phyloP scores from a whole-genome alignment of 495 filamentous ascomycete species.

The Apiosordaria backusii region DNA sequence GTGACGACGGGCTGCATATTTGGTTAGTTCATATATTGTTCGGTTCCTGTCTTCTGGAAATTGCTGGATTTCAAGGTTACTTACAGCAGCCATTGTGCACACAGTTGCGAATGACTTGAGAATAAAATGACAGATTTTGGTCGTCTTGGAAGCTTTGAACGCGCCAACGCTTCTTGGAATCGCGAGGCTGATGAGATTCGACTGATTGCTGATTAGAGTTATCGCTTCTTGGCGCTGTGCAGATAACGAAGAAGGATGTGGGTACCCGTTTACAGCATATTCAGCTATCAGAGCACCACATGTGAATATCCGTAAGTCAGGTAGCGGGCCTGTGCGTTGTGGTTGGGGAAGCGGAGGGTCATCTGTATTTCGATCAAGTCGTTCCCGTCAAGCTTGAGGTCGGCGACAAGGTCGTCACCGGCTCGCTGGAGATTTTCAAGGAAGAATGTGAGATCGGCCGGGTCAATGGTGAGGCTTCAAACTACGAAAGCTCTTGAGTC shows the following conservation, averaged over 20 bases:
- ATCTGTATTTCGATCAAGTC: too few species aligned
- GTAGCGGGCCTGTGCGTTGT: too few species aligned
- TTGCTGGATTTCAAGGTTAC: conserved; percentile 10
- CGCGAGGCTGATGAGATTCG: conserved; percentile 18
- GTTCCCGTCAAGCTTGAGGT: too few species aligned
- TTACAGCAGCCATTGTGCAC: conserved; percentile 38
- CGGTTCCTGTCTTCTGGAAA: neutral
- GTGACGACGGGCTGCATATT: conserved; percentile 75
- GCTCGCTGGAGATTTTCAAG: too few species aligned
- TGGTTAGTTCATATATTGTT: conserved; percentile 6
- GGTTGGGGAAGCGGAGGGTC: too few species aligned
- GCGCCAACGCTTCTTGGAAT: neutral
- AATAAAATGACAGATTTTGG: neutral
- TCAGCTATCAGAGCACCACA: too few species aligned
- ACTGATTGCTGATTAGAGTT: neutral
- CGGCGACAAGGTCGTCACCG: too few species aligned
- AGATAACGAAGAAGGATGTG: neutral
- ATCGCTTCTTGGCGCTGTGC: neutral
- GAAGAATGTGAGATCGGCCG: too few species aligned
- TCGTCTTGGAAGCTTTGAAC: conserved; percentile 3
- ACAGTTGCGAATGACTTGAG: conserved; percentile 10
- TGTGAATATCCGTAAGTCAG: too few species aligned
- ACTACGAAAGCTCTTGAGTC: too few species aligned
- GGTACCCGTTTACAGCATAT: too few species aligned
- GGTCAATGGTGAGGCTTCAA: too few species aligned